Percentiles rank a stretch among this genome's conserved stretches.
phyloP scores from a whole-genome alignment of 2,329 filamentous ascomycete species.

The Colletotrichum melonis region DNA sequence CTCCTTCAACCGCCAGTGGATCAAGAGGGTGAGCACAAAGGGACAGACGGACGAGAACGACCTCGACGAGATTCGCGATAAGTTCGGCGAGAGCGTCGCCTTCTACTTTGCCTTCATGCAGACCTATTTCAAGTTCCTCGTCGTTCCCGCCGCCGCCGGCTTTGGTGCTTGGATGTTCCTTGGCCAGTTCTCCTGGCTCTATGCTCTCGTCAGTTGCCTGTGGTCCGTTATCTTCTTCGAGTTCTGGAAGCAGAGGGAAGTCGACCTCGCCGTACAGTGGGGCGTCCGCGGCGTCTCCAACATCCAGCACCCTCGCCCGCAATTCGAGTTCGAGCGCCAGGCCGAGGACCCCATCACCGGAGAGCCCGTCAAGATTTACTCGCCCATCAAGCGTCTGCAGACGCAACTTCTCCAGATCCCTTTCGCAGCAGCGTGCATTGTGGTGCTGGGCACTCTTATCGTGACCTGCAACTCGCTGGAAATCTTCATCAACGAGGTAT shows the following conservation, averaged over 20 bases:
- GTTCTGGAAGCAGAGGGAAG: slow-evolving; percentile 95
- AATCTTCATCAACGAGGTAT: slow-evolving; percentile 95
- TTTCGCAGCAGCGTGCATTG: slow-evolving; percentile 80
- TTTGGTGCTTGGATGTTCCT: slow-evolving; percentile 83
- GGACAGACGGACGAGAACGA: slow-evolving; percentile 74
- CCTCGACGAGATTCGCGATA: slow-evolving; percentile 79
- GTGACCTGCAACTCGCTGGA: slow-evolving; percentile 91
- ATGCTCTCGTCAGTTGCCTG: slow-evolving; percentile 81
- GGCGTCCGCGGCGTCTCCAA: slow-evolving; percentile 85
- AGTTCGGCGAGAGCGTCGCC: slow-evolving; percentile 86
- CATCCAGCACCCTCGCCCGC: slow-evolving; percentile 80
- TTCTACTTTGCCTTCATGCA: slow-evolving; percentile 97
- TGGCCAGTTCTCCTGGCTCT: slow-evolving; percentile 84
- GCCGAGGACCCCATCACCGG: slow-evolving; percentile 84
- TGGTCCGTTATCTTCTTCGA: slow-evolving; percentile 94
- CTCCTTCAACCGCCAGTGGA: slow-evolving; percentile 78
- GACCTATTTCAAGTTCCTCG: slow-evolving; percentile 86
- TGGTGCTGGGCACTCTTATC: slow-evolving; percentile 84
- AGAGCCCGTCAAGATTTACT: slow-evolving; percentile 80
- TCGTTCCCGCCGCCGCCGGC: slow-evolving; percentile 85
- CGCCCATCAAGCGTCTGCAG: slow-evolving; percentile 78
- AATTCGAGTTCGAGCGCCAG: slow-evolving; percentile 85
- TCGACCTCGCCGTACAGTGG: slow-evolving; percentile 89
- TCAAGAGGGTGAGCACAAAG: slow-evolving; percentile 80
- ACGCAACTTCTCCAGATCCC: slow-evolving; percentile 86